Conservation (phyloP, 2,329 filamentous ascomycete genomes). For the Penicillium sp. region DNA sequence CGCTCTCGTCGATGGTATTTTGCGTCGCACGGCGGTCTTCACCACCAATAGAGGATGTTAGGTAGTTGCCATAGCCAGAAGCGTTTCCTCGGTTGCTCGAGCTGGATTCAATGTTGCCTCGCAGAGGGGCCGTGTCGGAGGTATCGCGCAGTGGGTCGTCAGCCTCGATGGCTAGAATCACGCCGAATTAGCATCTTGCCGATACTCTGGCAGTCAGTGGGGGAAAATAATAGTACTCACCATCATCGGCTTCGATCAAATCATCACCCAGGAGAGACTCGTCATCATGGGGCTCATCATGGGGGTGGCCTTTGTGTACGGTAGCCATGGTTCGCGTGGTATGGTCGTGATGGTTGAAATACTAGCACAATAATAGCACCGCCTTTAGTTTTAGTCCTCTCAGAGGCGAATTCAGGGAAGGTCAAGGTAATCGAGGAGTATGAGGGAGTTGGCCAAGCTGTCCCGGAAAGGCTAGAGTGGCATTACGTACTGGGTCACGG, state of each 20-base stretch:
- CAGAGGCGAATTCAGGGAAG: conserved; percentile 2
- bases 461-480: conserved; percentile 42
- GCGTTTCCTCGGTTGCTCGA: conserved; percentile 41
- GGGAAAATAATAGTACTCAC: conserved; percentile 43
- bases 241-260: conserved; percentile 75
- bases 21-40: conserved; percentile 86
- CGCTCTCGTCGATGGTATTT: conserved; percentile 94
- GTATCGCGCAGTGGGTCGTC: conserved; percentile 74
- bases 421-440: conserved; percentile 7
- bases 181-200: background rate
- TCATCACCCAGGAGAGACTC: conserved; percentile 65
- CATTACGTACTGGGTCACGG: conserved; percentile 33
- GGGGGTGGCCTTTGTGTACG: conserved; percentile 44
- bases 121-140: conserved; percentile 74
- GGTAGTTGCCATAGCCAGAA: conserved; percentile 72
- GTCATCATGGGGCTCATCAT: conserved; percentile 60
- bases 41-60: conserved; percentile 85
- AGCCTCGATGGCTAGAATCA: conserved; percentile 71
- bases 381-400: conserved; percentile 1
- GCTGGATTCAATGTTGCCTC: conserved; percentile 73
- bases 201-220: background rate
- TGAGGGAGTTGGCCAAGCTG: conserved; percentile 21
- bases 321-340: conserved; percentile 33
- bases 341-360: conserved; percentile 1
- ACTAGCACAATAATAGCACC: conserved; percentile 16